Conservation (phyloP, 2,329 filamentous ascomycete species). For the Emergomyces orientalis region DNA sequence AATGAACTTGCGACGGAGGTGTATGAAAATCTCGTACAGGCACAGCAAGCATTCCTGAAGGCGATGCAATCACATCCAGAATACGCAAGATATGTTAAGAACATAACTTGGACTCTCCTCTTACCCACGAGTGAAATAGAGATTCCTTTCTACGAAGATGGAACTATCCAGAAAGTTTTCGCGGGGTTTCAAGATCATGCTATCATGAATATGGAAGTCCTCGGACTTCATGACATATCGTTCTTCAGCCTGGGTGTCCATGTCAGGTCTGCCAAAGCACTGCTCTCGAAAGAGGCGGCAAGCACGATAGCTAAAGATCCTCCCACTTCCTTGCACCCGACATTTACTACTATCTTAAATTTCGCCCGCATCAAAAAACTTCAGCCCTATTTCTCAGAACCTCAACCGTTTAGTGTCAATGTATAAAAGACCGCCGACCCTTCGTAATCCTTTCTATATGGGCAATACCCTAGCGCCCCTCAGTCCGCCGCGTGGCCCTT, state of each 20-base stretch:
- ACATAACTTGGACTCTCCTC: background rate
- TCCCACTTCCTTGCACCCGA: no score
- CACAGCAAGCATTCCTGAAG: background rate
- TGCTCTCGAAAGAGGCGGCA: no score
- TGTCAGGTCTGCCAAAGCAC: no score
- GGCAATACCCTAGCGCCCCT: background rate
- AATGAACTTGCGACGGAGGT: background rate
- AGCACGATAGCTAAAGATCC: no score
- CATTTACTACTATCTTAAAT: no score
- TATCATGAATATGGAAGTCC: background rate
- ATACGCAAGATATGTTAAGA: background rate
- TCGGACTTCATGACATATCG: no score
- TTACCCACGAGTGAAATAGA: background rate
- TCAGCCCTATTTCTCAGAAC: background rate
- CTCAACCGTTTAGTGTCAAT: no score
- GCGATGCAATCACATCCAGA: background rate
- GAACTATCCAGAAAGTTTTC: background rate
- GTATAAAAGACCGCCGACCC: no score
- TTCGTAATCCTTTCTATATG: no score
- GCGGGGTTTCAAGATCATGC: background rate
- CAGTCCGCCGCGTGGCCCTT: background rate
- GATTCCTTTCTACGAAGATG: background rate
- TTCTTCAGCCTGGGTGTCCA: no score
- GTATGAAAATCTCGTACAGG: background rate
- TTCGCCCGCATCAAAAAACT: no score